phyloP scores from a whole-genome alignment of 2,329 filamentous ascomycete species.

The Malbranchea zuffiana region DNA sequence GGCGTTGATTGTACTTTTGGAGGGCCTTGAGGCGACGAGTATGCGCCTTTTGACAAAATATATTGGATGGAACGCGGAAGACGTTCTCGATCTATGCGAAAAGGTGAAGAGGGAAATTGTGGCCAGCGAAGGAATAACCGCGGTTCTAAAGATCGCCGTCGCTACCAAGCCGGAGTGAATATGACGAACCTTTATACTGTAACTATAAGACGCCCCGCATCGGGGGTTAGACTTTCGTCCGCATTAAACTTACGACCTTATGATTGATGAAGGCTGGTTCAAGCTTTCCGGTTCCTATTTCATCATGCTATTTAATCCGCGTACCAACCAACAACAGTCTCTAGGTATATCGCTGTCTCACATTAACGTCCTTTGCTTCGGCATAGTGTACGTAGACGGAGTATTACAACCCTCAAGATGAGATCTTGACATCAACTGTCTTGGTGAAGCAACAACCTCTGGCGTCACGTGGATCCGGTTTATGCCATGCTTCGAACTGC shows the following conservation, averaged over 20 bases:
- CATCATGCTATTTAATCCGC: no score
- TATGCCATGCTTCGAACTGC: no score
- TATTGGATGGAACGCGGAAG: slow-evolving; percentile 25
- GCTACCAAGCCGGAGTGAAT: slow-evolving; percentile 20
- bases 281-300: no score
- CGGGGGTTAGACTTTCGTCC: not conserved
- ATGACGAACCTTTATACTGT: not conserved
- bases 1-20: slow-evolving; percentile 30
- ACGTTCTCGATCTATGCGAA: slow-evolving; percentile 28
- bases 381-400: no score
- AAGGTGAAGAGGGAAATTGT: slow-evolving; percentile 31
- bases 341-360: no score
- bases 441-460: no score
- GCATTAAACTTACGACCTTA: not conserved
- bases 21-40: slow-evolving; percentile 31
- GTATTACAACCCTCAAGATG: no score
- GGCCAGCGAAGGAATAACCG: slow-evolving; percentile 19
- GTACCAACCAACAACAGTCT: no score
- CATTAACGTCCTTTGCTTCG: no score
- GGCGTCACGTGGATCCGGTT: no score
- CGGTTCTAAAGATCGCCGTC: slow-evolving; percentile 22
- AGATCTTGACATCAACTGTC: no score
- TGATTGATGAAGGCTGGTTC: no score
- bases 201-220: not conserved
- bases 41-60: slow-evolving; percentile 28